Evolutionary conservation across 2,329 filamentous ascomycete species (phyloP).

Genomic region (Diaporthe ampelina): DNA sequence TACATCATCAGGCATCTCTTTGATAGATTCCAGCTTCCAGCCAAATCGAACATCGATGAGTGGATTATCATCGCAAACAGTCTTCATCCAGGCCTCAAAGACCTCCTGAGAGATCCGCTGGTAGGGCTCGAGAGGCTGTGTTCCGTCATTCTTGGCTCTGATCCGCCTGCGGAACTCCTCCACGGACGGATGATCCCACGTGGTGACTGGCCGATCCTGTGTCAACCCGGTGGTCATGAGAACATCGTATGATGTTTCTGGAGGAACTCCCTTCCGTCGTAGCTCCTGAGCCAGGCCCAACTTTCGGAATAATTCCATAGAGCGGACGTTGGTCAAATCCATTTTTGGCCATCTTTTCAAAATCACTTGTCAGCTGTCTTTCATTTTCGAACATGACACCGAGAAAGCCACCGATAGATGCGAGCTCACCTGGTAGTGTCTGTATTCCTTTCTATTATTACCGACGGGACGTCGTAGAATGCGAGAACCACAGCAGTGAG

Average conservation of each 20-base stretch:
- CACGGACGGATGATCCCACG: conserved; percentile 41
- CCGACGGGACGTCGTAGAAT: neutral
- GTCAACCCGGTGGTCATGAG: conserved; percentile 42
- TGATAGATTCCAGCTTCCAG: conserved; percentile 44
- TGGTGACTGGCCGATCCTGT: conserved; percentile 26
- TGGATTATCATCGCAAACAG: conserved; percentile 43
- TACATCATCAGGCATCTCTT: neutral
- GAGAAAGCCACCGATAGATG: no score
- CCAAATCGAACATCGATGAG: conserved; percentile 48
- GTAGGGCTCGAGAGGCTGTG: conserved; percentile 48
- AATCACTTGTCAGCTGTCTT: no score
- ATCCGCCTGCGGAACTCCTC: conserved; percentile 45
- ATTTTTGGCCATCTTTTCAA: conserved; percentile 53
- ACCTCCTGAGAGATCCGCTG: conserved; percentile 52
- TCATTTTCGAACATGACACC: no score
- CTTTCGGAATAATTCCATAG: conserved; percentile 52
- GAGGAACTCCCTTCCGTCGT: conserved; percentile 41
- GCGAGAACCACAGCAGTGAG: conserved; percentile 5
- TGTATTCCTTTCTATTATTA: conserved; percentile 24
- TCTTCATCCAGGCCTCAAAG: conserved; percentile 53
- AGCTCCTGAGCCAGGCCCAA: conserved; percentile 49
- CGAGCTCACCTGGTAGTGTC: conserved; percentile 1
- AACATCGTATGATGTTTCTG: conserved; percentile 42
- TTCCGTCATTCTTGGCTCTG: conserved; percentile 50
- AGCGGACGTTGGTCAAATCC: conserved; percentile 53